phyloP scores from a whole-genome alignment of 2,329 filamentous ascomycete genomes.

The Pseudodiploospora longispora region DNA sequence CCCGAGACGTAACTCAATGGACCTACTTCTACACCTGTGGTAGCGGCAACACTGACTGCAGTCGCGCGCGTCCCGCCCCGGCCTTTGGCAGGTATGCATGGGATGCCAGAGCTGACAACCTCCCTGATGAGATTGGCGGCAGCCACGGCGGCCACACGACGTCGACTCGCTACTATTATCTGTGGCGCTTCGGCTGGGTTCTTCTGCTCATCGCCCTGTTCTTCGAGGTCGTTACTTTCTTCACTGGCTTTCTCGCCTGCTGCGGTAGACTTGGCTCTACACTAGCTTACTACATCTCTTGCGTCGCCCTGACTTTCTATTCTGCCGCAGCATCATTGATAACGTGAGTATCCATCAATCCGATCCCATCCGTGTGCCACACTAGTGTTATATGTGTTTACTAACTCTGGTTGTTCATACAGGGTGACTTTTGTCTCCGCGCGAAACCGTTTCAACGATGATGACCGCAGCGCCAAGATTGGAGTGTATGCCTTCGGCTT shows the following conservation, averaged over 20 bases:
- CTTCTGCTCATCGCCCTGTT: slow-evolving; percentile 81
- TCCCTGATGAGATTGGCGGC: slow-evolving; percentile 40
- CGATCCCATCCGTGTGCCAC: background rate
- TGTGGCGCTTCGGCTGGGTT: slow-evolving; percentile 89
- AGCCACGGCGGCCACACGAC: slow-evolving; percentile 46
- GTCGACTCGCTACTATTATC: slow-evolving; percentile 60
- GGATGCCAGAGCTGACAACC: slow-evolving; percentile 37
- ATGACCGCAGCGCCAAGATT: slow-evolving; percentile 48
- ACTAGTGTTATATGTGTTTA: background rate
- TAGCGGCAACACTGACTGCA: slow-evolving; percentile 56
- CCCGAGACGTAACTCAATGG: slow-evolving; percentile 67
- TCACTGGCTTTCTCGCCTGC: slow-evolving; percentile 60
- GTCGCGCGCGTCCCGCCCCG: slow-evolving; percentile 50
- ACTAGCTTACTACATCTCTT: slow-evolving; percentile 50
- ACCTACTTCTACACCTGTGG: slow-evolving; percentile 84
- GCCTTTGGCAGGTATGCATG: slow-evolving; percentile 63
- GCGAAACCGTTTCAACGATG: slow-evolving; percentile 54
- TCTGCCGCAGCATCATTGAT: slow-evolving; percentile 60
- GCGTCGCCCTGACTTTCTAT: slow-evolving; percentile 61
- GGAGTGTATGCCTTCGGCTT: slow-evolving; percentile 68
- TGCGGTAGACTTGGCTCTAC: slow-evolving; percentile 64
- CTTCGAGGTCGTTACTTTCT: slow-evolving; percentile 62
- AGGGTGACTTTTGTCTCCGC: slow-evolving; percentile 58
- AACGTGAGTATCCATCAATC: slow-evolving; percentile 50
- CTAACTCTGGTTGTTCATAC: slow-evolving; percentile 2